phyloP scores from a whole-genome alignment of 192 early-diverging fungal species.

The Coemansia umbellata region DNA sequence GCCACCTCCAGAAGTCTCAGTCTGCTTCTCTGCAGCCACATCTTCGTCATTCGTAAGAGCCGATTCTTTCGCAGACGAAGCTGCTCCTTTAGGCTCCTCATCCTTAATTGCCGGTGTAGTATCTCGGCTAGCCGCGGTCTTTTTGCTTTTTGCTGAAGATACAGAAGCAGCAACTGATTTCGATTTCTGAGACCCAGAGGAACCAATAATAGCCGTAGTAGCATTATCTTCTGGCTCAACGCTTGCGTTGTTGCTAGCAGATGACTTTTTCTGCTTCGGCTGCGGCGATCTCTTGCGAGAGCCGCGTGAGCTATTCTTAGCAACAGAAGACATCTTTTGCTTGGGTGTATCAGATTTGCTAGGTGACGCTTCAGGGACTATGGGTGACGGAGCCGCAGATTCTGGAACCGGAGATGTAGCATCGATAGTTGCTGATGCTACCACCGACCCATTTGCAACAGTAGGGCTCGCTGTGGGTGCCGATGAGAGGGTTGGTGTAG shows the following conservation, averaged over 20 bases:
- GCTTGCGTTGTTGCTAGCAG: conserved; percentile 4
- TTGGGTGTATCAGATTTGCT: conserved; percentile 7
- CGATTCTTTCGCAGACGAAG: background rate
- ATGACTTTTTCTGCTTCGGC: conserved; percentile 21
- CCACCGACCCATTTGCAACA: background rate
- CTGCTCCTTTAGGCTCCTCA: background rate
- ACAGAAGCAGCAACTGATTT: background rate
- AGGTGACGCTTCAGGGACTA: background rate
- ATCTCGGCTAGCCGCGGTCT: background rate
- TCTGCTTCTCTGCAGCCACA: background rate
- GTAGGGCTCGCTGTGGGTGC: background rate
- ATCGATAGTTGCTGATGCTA: background rate
- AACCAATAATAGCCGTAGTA: background rate
- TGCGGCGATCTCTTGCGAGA: conserved; percentile 51
- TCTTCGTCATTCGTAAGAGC: background rate
- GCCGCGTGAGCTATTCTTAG: conserved; percentile 29
- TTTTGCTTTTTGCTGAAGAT: background rate
- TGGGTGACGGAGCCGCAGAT: conserved; percentile 11
- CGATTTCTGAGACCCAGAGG: background rate
- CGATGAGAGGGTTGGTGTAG: background rate
- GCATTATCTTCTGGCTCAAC: conserved; percentile 13
- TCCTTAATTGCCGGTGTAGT: background rate
- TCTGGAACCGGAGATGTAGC: conserved; percentile 8
- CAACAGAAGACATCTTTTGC: conserved; percentile 14
- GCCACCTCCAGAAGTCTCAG: too few species aligned